Evolutionary conservation across 2,329 filamentous ascomycete species (phyloP), one percentile per base, ranked within the genome.

Genomic region (Monosporascus sp.): DNA sequence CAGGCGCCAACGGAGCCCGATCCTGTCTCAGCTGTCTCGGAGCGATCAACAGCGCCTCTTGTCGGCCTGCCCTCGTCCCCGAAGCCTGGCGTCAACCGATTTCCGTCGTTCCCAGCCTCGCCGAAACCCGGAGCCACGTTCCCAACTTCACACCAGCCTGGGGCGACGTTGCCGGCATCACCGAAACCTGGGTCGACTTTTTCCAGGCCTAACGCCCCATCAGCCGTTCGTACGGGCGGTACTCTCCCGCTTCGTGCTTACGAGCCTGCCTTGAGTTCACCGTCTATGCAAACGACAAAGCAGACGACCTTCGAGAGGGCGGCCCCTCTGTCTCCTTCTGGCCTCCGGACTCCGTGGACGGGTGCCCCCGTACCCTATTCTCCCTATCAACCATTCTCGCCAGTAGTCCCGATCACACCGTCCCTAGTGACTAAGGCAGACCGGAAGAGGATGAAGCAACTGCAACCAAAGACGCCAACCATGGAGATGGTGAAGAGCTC

Each of bases 381-480:
- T 52, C 87, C 89, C 0, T 93, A 92, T 61, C 89, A 92, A 74
- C 89, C 89, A 0, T 89, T 86, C 66, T 88, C 86, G 7, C 87
- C 88, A 1, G 76, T 89, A 48, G 79, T 91, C 49, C 89, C 89
- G 1, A 82, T 92, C 48, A 91, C 89, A 31, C 88, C 89, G n/a
- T 83, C 82, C 20, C 72, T 93, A 47, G 84, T 89, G 17, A 89
- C 84, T 24, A 83, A 78, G 68, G 80, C 82, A 57, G 88, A 92
- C 65, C 74, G 87, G 28, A 90, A 86, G 78, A 76, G 80, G 66
- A 85, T 84, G 77, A 82, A 77, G 75, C 83, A 78, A 66, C 70
- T 84, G 65, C 78, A 84, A 60, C 82, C 81, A 54, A 83, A 84
- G 73, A 85, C 81, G 49, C 84, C 84, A 4, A 81, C 82, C 0